Base-by-base conservation (phyloP, 108 stramenopile species). In the Nitzschia sp. region DNA sequence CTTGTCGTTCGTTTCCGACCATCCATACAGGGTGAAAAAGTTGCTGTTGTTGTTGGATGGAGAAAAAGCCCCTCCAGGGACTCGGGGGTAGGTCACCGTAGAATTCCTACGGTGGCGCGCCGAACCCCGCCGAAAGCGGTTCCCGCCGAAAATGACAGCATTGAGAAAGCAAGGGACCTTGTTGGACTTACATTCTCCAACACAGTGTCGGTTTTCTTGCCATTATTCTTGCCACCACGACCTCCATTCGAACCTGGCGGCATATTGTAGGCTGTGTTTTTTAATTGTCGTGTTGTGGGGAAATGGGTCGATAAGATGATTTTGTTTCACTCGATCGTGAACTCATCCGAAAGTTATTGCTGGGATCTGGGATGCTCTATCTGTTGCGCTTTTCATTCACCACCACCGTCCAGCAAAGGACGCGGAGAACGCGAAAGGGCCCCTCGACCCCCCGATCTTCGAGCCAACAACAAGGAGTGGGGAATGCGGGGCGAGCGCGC, bases 161-260 rank as follows among this genome's bases (percentile, higher is more conserved):
- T 26, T 69, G 46, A 34, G 32, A 38, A 41, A 41, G 3, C 5
- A n/a, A n/a, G 19, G 50, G n/a, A n/a, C 50, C 8, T 2, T 41
- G 13, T 26, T 4, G 5, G 48, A 63, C 71, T 72, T 63, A 72
- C 71, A 63, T 63, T 63, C 53, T 72, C 71, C 28, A 72, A 31
- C 61, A 72, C 61, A 27, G 62, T 35, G 28, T 48, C 36, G 22
- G 52, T 46, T 45, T 64, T 66, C 25, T 32, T 62, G n/a, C 59
- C 62, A 31, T 72, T 72, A 15, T 56, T 64, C 53, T 72, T 65
- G 62, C 59, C 27, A 29, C 71, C 71, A 34, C 73, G 73, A 63
- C 73, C 65, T 58, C 73, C 73, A 46, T 66, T 73, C 17, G 61
- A 21, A 8, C 36, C 48, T 19, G 73, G 50, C 66, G 73, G 65